Evolutionary conservation across 768 basidiomycete species (phyloP), one percentile per base, ranked within the genome.

Genomic region (Hygrocybe punicea): DNA sequence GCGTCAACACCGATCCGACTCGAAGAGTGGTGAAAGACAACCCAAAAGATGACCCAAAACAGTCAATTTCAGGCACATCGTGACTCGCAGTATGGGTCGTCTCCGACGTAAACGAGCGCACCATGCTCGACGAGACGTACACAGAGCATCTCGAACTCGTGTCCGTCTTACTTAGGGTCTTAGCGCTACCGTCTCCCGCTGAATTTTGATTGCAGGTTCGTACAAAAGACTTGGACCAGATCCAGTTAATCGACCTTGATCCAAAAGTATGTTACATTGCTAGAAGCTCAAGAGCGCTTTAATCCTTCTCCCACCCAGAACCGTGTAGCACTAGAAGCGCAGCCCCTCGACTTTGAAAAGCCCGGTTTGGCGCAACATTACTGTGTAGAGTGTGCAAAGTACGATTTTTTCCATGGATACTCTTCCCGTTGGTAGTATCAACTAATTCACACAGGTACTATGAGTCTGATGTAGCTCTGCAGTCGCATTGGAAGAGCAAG

Each of bases 301-400:
- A 44, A 24, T 42, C 47, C 42, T 25, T 29, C 8, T 29, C 25
- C 52, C n/a, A n/a, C n/a, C 23, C 61, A 91, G 84, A 87, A 87
- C 62, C 80, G 93, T 37, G 84, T 80, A 21, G 81, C 79, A 48
- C 75, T 97, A 13, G 94, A 98, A 70, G 79, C 84, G 16, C 95
- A 97, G 71, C 82, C 89, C 0, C 71, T 97, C 6, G 90, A 97
- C 72, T 87, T 86, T 62, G 93, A 94, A 56, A 86, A 84, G 66
- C 94, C 95, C 11, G 95, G 95, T 56, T 77, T 98, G 25, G 94
- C 84, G 4, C 94, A 98, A 70, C 93, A 97, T 70, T 97, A 97
- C 69, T 97, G 94, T 66, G 90, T 98, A 1, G 95, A 97, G 74
- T 98, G 95, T 65, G 92, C 93, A 60, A 93, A 90, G 85, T 93